Evolutionary conservation across 345 rosid species (phyloP), one percentile per base, ranked within the genome.

Genomic region (Punica granatum): DNA sequence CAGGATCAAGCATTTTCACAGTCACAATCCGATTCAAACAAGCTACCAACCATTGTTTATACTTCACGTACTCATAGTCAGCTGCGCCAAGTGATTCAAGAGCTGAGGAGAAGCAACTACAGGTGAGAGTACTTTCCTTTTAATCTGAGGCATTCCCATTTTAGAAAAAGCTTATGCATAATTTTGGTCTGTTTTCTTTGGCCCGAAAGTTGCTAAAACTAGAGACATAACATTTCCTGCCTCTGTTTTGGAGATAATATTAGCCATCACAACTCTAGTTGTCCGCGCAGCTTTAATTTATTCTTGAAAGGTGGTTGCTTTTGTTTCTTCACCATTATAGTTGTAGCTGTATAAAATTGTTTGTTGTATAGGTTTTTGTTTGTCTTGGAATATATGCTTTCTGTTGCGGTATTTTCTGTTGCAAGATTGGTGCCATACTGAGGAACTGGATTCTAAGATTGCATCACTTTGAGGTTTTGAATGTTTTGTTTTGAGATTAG

Each of bases 61-160:
- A 81, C 98, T 41, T 89, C 99, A 0, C 93, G 98, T 44, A 94
- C 96, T 76, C 98, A 92, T 74, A 92, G 99, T 75, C 99, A 92
- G 80, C 91, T 94, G 33, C 92, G 90, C 28, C 99, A 94, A 85
- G 98, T 91, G 64, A 75, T 92, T 73, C 88, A 80, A 78, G 99
- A 94, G 75, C 71, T 94, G 67, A 91, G 78, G 80, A 82, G 97
- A 86, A 80, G 90, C 80, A 88, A 72, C 73, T 94, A 94, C 83
- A 91, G 99, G 97, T 91, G 49, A 71, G 66, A 49, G 26, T 65
- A 3, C 6, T 30, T 21, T 44, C 37, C 25, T 49, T 28, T 46
- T 49, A 31, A 35, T 18, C 15, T 42, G 67, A 66, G 21, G 31
- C 41, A 4, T 14, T 11, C 23, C 11, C 32, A 10, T 32, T 6